Base-by-base conservation (phyloP, 164 flowering plant species). In the Tinospora cordifolia region DNA sequence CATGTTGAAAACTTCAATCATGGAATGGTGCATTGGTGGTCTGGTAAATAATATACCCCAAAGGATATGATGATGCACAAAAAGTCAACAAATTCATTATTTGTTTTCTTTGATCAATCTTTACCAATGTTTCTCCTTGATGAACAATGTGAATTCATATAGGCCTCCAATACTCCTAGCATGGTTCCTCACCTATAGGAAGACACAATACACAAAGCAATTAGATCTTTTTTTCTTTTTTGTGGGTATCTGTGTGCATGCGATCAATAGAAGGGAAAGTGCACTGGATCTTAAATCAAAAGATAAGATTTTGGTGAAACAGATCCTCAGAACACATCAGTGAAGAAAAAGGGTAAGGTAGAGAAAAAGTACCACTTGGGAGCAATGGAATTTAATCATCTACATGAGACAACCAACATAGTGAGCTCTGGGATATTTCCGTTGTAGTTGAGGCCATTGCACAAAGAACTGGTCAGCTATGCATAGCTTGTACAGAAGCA, bases 361-460 rank as follows among this genome's bases (percentile, higher is more conserved):
- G 77, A 30, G 66, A 30, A 2, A 30, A 30, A 39, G 22, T 68
- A 58, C 79, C 79, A 30, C 60, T 64, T 30, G 38, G 40, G 41
- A 58, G 51, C 64, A 65, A 63, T 9, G 46, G 44, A 41, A 39
- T n/a, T 64, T 21, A 22, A 68, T 62, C 63, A 72, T 60, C 77
- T 83, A 84, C 84, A 84, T 84, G 71, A 90, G 90, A 74, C 88
- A 79, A 65, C 90, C 95, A 67, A 93, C 93, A 74, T 88, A 88
- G 58, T 81, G 83, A 73, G 95, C 84, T 71, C 87, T 82, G 17
- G 95, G 90, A 80, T 92, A 92, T 60, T 82, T 81, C 71, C 41
- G 79, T 69, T 90, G 84, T 60, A 92, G 79, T 68, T 92, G 93
- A 30, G 97, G 98, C 99, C 99, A 92, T 73, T 94, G 98, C 71